Evolutionary conservation across 1,139 yeast genomes (phyloP), one percentile per base, ranked within the genome.

Genomic region (Yamadazyma atlantica): DNA sequence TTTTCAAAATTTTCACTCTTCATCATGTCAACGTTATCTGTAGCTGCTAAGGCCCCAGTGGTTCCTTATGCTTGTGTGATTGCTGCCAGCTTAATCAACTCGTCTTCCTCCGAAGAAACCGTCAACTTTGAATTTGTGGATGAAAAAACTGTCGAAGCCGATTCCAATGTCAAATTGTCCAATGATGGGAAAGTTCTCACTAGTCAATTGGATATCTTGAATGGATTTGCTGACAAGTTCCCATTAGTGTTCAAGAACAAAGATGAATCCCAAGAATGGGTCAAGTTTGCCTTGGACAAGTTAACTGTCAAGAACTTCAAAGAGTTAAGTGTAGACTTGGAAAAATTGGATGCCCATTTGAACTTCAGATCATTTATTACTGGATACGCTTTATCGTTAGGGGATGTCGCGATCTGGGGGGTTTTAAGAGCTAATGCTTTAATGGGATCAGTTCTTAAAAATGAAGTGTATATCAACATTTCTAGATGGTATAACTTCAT

Each of bases 381-480:
- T 45, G 95, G 95, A 14, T 75, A 81, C 63, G 54, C 70, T 19
- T 69, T 78, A 44, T 69, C 94, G 10, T 64, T 81, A 39, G 94
- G 95, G 38, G 98, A 92, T 64, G 70, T 88, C 44, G 87, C 94
- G 12, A 74, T 85, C 22, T 92, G 97, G 97, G 97, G 97, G 63
- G 86, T 84, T 32, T 74, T 92, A 53, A 81, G 97, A 67, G 86
- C 95, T 48, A 90, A 92, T 60, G 88, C 95, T 38, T 82, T 92
- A 59, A 88, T 89, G 73, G 96, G 92, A 22, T 86, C 96, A 10
- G 82, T 87, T 45, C 75, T 90, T 62, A 90, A 88, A 72, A 85
- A 80, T 64, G 86, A 84, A 38, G 84, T 83, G 23, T 88, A 84
- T 66, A 74, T 82, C 58, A 89, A 90, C 65, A 78, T 92, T 48